A percentile compares a stretch with the other conserved stretches of the same genome.
Evolutionary conservation across 2,329 filamentous ascomycete genomes (phyloP).

Genomic region (Pseudohalonectria lignicola): DNA sequence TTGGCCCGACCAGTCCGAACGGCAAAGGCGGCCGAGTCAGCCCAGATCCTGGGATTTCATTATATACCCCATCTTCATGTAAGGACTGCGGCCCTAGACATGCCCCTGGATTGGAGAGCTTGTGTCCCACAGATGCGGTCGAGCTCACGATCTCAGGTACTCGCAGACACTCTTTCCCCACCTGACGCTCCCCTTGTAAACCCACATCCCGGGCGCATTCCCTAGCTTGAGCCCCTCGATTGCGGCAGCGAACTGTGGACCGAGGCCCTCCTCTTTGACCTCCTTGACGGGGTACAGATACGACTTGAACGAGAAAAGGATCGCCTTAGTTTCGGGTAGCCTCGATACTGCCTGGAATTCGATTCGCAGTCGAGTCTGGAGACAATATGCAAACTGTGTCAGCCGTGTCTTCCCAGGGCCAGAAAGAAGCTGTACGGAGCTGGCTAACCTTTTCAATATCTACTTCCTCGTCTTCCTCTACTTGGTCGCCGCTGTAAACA

Average conservation of each 20-base stretch:
- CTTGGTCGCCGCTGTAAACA: slow-evolving; percentile 19
- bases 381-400: background rate
- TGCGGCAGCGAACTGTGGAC: slow-evolving; percentile 33
- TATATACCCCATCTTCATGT: too few species aligned
- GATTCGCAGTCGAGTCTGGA: slow-evolving; percentile 26
- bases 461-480: slow-evolving; percentile 22
- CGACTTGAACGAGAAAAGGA: slow-evolving; percentile 47
- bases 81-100: too few species aligned
- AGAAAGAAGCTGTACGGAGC: background rate
- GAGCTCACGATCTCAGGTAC: slow-evolving; percentile 35
- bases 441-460: slow-evolving; percentile 23
- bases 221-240: slow-evolving; percentile 39
- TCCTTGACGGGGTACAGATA: slow-evolving; percentile 36
- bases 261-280: slow-evolving; percentile 37
- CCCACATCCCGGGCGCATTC: slow-evolving; percentile 42
- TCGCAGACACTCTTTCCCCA: slow-evolving; percentile 36
- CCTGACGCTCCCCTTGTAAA: slow-evolving; percentile 35
- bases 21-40: too few species aligned
- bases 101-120: too few species aligned
- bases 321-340: slow-evolving; percentile 30
- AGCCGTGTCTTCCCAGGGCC: too few species aligned
- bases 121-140: too few species aligned
- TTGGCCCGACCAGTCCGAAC: too few species aligned
- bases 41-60: too few species aligned
- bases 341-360: slow-evolving; percentile 42